phyloP scores from a whole-genome alignment of 306 rosid species.

The Phaseolus lunatus region DNA sequence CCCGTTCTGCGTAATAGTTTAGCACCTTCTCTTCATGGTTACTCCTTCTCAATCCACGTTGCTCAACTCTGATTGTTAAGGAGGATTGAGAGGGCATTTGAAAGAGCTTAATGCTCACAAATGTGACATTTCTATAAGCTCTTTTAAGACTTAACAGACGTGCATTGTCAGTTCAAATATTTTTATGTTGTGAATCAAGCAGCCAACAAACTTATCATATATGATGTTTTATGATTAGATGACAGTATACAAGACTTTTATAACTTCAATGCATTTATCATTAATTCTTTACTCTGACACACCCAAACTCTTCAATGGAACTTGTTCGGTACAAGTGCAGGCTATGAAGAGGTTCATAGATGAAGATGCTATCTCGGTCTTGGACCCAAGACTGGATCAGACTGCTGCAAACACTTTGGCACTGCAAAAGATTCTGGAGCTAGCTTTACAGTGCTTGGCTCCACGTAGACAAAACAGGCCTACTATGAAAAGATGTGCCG shows the following conservation, averaged over 20 bases:
- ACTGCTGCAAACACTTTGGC: conserved; percentile 61
- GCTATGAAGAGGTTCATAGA: conserved; percentile 83
- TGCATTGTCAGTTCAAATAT: not conserved
- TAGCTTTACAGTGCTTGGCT: conserved; percentile 92
- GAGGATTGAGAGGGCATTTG: not conserved
- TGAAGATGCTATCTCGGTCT: conserved; percentile 58
- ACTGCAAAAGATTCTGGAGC: conserved; percentile 80
- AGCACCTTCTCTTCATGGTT: conserved; percentile 14
- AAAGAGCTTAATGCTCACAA: conserved; percentile 2
- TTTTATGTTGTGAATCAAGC: not conserved
- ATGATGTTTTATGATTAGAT: not conserved
- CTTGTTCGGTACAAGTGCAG: conserved; percentile 60
- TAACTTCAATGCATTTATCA: not conserved
- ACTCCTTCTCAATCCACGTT: conserved; percentile 11
- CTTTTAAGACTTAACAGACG: not conserved
- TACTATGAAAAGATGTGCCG: conserved; percentile 86
- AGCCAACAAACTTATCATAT: not conserved
- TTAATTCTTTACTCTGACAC: not conserved
- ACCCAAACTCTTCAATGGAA: conserved; percentile 19
- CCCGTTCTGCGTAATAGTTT: conserved; percentile 13
- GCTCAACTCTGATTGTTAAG: not conserved
- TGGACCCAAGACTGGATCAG: conserved; percentile 81
- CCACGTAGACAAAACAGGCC: conserved; percentile 92
- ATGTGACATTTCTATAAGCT: not conserved
- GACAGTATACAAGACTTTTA: not conserved